Percentiles rank a stretch among this genome's conserved stretches.
Evolutionary conservation across 2,329 filamentous ascomycete species (phyloP).

Genomic region (Penicillium sp.): DNA sequence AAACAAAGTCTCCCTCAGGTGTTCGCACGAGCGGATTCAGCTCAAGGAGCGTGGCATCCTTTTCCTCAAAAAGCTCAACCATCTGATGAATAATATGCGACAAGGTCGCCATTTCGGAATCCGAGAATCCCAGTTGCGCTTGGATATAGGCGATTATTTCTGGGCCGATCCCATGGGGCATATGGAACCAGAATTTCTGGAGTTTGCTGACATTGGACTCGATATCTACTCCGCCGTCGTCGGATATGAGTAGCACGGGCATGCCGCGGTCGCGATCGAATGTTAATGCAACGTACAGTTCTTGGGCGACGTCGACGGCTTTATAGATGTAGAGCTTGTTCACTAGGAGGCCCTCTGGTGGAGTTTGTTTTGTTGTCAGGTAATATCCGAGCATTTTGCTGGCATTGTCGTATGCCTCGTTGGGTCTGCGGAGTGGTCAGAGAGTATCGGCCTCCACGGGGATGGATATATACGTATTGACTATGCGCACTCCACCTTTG

Average conservation of each 20-base stretch:
- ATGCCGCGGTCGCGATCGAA: constrained; percentile 45
- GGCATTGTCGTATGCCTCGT: constrained; percentile 27
- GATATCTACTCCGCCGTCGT: constrained; percentile 32
- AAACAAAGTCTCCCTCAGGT: constrained; percentile 31
- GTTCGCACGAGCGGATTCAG: constrained; percentile 40
- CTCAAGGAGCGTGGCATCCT: constrained; percentile 51
- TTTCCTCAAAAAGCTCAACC: constrained; percentile 41
- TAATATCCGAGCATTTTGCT: constrained; percentile 31
- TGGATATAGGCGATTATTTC: constrained; percentile 25
- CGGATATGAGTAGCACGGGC: constrained; percentile 42
- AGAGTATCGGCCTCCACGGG: background rate
- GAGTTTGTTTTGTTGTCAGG: constrained; percentile 32
- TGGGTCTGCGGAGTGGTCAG: constrained; percentile 14
- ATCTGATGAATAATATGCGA: constrained; percentile 33
- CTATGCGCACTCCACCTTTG: constrained; percentile 31
- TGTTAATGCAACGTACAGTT: constrained; percentile 46
- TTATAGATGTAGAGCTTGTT: constrained; percentile 42
- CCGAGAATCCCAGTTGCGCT: constrained; percentile 26
- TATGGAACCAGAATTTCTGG: constrained; percentile 28
- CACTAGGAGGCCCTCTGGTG: constrained; percentile 26
- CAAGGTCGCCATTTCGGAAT: constrained; percentile 24
- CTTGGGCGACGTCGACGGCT: constrained; percentile 26
- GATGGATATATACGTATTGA: constrained; percentile 19
- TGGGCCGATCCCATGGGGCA: constrained; percentile 24
- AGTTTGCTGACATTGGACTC: constrained; percentile 29